Evolutionary conservation across 257 asterid species (phyloP).

Genomic region (Nemophila menziesii): DNA sequence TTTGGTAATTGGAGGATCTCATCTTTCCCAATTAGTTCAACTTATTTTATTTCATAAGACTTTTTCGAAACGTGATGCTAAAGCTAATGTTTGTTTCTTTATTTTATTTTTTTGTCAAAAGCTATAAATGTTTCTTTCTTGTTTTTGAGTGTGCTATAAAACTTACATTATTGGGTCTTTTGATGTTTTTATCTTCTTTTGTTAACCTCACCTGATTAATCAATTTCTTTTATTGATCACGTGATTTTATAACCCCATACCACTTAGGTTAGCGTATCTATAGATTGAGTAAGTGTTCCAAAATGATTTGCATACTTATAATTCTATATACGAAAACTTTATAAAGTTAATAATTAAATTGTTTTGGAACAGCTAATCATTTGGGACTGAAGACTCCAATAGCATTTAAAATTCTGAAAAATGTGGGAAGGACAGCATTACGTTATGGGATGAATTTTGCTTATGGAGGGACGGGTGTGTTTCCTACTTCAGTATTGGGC

Average conservation of each 20-base stretch:
- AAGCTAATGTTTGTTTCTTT: no score
- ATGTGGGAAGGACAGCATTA: constrained; percentile 26
- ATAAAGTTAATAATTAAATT: no score
- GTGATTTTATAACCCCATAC: not conserved
- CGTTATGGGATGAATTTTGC: constrained; percentile 66
- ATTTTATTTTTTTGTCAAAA: no score
- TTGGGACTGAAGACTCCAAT: constrained; percentile 49
- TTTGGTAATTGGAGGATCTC: no score
- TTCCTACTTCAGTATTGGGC: constrained; percentile 26
- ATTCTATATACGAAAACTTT: no score
- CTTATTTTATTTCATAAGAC: no score
- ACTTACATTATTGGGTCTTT: not conserved
- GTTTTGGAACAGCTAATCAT: constrained; percentile 55
- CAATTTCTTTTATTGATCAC: not conserved
- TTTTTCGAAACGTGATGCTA: no score
- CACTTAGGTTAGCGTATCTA: not conserved
- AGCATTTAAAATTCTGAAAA: constrained; percentile 44
- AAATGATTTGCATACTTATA: no score
- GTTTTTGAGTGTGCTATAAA: not conserved
- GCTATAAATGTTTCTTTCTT: no score
- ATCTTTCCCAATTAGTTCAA: no score
- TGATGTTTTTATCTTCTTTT: not conserved
- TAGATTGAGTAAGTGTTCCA: no score
- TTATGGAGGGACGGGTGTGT: constrained; percentile 80
- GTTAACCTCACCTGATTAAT: not conserved